Percentiles rank a stretch among this genome's conserved stretches.
Evolutionary conservation across 495 filamentous ascomycete genomes (phyloP).

Genomic region (Penicillium soppii): DNA sequence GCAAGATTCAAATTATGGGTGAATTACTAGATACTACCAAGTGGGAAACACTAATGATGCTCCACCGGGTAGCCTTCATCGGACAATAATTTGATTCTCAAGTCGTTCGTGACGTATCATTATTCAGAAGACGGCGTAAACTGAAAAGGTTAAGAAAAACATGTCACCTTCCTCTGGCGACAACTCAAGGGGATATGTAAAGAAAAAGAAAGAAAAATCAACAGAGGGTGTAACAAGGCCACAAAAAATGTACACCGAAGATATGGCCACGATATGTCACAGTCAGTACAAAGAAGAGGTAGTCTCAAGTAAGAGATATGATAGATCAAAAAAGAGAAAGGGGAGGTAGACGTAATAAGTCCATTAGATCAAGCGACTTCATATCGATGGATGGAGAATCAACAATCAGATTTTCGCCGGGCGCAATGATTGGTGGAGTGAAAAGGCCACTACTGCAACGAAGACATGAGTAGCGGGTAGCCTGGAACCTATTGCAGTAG

Average conservation of each 20-base stretch:
- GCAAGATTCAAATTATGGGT: slow-evolving; percentile 10
- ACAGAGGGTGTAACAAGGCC: background rate
- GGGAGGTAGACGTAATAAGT: background rate
- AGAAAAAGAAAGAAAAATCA: slow-evolving; percentile 1
- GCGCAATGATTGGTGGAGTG: background rate
- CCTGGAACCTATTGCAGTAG: background rate
- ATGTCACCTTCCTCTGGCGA: slow-evolving; percentile 11
- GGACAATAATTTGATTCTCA: slow-evolving; percentile 6
- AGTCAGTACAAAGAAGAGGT: slow-evolving; percentile 10
- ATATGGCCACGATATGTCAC: slow-evolving; percentile 12
- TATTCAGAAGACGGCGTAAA: slow-evolving; percentile 21
- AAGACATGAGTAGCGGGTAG: background rate
- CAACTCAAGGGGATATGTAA: slow-evolving; percentile 14
- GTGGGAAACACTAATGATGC: slow-evolving; percentile 5
- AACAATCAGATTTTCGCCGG: slow-evolving; percentile 5
- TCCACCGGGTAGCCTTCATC: slow-evolving; percentile 6
- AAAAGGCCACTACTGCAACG: background rate
- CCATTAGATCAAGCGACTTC: background rate
- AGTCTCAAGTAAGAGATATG: background rate
- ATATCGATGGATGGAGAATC: background rate
- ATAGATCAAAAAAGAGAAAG: background rate
- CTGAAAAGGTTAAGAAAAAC: background rate
- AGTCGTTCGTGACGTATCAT: slow-evolving; percentile 30
- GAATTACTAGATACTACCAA: slow-evolving; percentile 23
- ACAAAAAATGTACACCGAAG: slow-evolving; percentile 18